Conservation (phyloP, 176 grass and related monocot species). For the Avena eriantha region DNA sequence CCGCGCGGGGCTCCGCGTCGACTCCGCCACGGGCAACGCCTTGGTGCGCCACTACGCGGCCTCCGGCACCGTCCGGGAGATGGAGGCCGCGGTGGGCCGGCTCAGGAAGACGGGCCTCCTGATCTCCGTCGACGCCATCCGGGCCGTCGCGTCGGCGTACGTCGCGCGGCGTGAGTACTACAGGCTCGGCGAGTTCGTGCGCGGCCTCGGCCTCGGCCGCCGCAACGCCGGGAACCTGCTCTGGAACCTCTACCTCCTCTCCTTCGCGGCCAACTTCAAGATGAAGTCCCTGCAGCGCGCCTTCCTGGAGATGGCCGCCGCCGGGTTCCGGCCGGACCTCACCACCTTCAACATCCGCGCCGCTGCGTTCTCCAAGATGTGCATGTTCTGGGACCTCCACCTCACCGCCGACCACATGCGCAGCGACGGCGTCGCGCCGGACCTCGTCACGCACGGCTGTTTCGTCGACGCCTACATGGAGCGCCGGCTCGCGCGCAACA, state of each 20-base stretch:
- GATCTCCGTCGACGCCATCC: slow-evolving; percentile 54
- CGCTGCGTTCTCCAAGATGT: slow-evolving; percentile 82
- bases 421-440: slow-evolving; percentile 62
- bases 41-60: slow-evolving; percentile 74
- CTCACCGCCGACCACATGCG: slow-evolving; percentile 83
- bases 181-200: slow-evolving; percentile 72
- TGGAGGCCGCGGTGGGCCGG: slow-evolving; percentile 70
- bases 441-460: slow-evolving; percentile 83
- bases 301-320: slow-evolving; percentile 81
- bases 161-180: slow-evolving; percentile 70
- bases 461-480: slow-evolving; percentile 82
- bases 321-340: slow-evolving; percentile 68
- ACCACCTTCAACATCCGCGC: slow-evolving; percentile 87
- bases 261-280: slow-evolving; percentile 92
- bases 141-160: slow-evolving; percentile 66
- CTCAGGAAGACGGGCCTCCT: slow-evolving; percentile 68
- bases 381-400: slow-evolving; percentile 98
- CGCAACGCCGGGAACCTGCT: slow-evolving; percentile 72
- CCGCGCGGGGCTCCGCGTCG: slow-evolving; percentile 58
- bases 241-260: slow-evolving; percentile 86
- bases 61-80: slow-evolving; percentile 66
- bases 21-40: slow-evolving; percentile 65
- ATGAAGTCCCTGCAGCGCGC: slow-evolving; percentile 94
- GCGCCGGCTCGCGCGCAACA: slow-evolving; percentile 75
- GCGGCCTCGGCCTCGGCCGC: slow-evolving; percentile 59